Evolutionary conservation across 257 asterid genomes (phyloP), one percentile per base, ranked within the genome.

Genomic region (Anisodus tanguticus): DNA sequence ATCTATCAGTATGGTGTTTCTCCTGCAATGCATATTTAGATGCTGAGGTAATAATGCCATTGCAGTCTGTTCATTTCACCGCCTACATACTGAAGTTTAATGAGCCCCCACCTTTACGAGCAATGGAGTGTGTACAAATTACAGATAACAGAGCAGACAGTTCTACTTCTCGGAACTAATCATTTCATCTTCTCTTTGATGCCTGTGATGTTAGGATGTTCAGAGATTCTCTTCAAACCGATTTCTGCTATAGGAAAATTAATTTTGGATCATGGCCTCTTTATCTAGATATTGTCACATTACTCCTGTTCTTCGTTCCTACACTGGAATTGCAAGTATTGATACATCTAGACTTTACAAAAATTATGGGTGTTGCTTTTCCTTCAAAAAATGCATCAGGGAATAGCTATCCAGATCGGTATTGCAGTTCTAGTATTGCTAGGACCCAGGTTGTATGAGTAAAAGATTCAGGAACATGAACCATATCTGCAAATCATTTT

Each of bases 1-100:
- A 94, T 86, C 91, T 94, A 58, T 94, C 99, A 1, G 97, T 95
- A 66, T 95, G 99, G 99, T 95, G 99, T 82, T 95, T 94, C 92
- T 85, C 90, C 37, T 95, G 99, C 57, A 93, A 95, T 84, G 94
- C 97, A 5, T 95, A 94, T 83, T 92, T 95, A 45, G 98, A 95
- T 83, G 98, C 93, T 49, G 98, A 92, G 86, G 90, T 84, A 72
- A 94, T 95, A 51, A 83, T 68, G 77, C 88, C 92, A 1, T 78
- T 94, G 41, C 93, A 93, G 64, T 86, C 93, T 3, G 95, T 88
- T 71, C 89, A 95, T 84, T 94, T 91, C 85, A 92, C 95, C 82
- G 98, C 98, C 3, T 92, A 94, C 89, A 67, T 93, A 19, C 87
- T 95, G 87, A 95, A 94, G 86, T 95, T 95, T 69, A 97, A 96